Base-by-base conservation (phyloP, 164 flowering plant species). In the Hamamelis virginiana region DNA sequence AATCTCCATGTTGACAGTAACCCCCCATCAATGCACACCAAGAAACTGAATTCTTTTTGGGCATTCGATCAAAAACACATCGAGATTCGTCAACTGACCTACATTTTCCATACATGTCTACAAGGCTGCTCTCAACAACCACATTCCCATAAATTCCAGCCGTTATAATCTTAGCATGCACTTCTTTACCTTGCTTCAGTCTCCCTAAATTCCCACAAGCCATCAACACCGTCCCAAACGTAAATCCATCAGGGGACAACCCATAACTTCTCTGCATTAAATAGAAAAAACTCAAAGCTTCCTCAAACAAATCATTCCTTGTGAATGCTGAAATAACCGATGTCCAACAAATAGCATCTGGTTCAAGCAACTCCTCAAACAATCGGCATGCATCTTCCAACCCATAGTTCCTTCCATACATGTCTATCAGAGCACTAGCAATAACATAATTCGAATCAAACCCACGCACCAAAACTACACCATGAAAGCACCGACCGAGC, bases 81-180 rank as follows among this genome's bases (percentile, higher is more conserved):
- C 69, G 86, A 55, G 97, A 81, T 67, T 84, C 77, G 9, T 41
- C 63, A 41, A 85, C 69, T 9, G 68, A 65, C 22, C 92, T 82
- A 69, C 89, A 92, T 78, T 94, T 94, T 9, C 87, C 93, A 77
- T 91, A 94, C 98, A 94, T 94, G 75, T 94, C 97, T 11, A 94
- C 84, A 52, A 92, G 81, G 68, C 93, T 89, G 72, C 98, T 92
- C 75, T 83, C 90, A 33, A 89, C 90, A 55, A 91, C 81, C 21
- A 90, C 88, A 78, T 92, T 80, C 1, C 85, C 89, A 56, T 72
- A 48, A 61, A 83, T 65, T 25, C 92, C 97, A 23, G 73, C 41
- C 0, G 77, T 69, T 60, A 90, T 43, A 0, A 86, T 83, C 77
- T 74, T 83, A 10, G 81, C 86, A 76, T 94, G 97, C n/a, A 92